A percentile compares a stretch with the other conserved stretches of the same genome.
These are phyloP conservation scores for Arthroderma uncinatum DNA, from an alignment of 2,329 filamentous ascomycete species.

Conservation along the genomic window DNA sequence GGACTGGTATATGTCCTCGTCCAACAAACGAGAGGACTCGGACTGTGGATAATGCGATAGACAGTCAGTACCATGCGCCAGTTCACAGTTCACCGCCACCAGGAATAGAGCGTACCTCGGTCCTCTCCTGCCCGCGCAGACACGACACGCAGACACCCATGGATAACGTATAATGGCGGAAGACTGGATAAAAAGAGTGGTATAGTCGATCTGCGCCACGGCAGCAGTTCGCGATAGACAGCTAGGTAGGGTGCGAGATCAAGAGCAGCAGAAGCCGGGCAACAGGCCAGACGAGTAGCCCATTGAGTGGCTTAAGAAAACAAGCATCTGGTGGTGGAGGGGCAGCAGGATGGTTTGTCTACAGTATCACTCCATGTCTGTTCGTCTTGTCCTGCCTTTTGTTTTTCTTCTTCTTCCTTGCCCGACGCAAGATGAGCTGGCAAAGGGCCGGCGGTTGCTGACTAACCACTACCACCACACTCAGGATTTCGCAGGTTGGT, in stretches of 20 bases:
- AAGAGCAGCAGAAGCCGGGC: constrained; percentile 8
- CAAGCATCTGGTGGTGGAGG: constrained; percentile 1
- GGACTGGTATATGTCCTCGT: constrained; percentile 36
- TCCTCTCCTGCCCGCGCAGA: constrained; percentile 31
- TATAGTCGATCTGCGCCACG: background rate
- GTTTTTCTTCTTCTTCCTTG: background rate
- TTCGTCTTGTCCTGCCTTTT: background rate
- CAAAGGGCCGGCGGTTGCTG: background rate
- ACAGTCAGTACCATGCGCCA: constrained; percentile 9
- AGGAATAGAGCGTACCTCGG: constrained; percentile 24
- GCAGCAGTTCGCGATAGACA: background rate
- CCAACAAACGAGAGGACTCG: constrained; percentile 36
- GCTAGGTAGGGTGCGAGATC: background rate
- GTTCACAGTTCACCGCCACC: background rate
- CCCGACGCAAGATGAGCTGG: background rate
- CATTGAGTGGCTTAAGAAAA: constrained; percentile 9
- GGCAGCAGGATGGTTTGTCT: background rate
- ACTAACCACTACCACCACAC: no score
- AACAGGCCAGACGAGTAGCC: constrained; percentile 9
- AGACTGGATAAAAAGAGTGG: background rate
- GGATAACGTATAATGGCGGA: constrained; percentile 15
- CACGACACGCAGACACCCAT: constrained; percentile 39
- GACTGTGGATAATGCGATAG: constrained; percentile 18
- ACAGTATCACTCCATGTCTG: background rate
- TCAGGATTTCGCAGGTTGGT: no score